Evolutionary conservation across 495 filamentous ascomycete genomes (phyloP).

Genomic region (Cenococcum geophilum): DNA sequence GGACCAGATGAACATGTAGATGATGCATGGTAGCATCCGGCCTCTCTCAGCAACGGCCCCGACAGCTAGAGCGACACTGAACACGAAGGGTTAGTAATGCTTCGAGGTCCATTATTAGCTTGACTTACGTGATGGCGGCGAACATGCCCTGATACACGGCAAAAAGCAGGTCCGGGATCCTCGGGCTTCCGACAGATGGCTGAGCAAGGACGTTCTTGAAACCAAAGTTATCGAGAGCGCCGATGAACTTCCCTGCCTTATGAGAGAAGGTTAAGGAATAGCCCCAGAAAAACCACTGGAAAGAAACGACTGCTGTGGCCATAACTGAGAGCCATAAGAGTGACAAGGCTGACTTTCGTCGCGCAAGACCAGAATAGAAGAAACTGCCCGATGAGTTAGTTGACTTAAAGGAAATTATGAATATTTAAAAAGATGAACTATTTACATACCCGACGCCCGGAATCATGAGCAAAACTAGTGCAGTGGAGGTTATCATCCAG

Average conservation of each 20-base stretch:
- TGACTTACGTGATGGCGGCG: slow-evolving; percentile 76
- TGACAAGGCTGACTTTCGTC: slow-evolving; percentile 89
- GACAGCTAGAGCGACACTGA: slow-evolving; percentile 78
- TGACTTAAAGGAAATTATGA: not conserved
- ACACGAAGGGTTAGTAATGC: not conserved
- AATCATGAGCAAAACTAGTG: slow-evolving; percentile 95
- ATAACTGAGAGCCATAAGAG: slow-evolving; percentile 97
- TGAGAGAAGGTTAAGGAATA: slow-evolving; percentile 93
- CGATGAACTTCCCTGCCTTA: slow-evolving; percentile 73
- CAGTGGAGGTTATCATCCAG: slow-evolving; percentile 83
- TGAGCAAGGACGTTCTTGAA: slow-evolving; percentile 72
- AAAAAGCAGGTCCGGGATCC: slow-evolving; percentile 85
- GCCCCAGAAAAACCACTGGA: slow-evolving; percentile 99
- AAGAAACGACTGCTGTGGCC: slow-evolving; percentile 81
- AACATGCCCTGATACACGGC: slow-evolving; percentile 98
- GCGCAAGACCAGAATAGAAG: slow-evolving; percentile 98
- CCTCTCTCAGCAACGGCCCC: slow-evolving; percentile 91
- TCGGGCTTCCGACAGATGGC: slow-evolving; percentile 73
- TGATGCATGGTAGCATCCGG: slow-evolving; percentile 84
- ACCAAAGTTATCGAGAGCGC: slow-evolving; percentile 79
- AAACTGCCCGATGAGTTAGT: slow-evolving; percentile 51
- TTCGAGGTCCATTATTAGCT: not conserved
- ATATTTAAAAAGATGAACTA: not conserved
- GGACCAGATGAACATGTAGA: slow-evolving; percentile 96
- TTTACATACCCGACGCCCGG: slow-evolving; percentile 73